Conservation (phyloP, 78 protist species). For the Ministeria vibrans region DNA sequence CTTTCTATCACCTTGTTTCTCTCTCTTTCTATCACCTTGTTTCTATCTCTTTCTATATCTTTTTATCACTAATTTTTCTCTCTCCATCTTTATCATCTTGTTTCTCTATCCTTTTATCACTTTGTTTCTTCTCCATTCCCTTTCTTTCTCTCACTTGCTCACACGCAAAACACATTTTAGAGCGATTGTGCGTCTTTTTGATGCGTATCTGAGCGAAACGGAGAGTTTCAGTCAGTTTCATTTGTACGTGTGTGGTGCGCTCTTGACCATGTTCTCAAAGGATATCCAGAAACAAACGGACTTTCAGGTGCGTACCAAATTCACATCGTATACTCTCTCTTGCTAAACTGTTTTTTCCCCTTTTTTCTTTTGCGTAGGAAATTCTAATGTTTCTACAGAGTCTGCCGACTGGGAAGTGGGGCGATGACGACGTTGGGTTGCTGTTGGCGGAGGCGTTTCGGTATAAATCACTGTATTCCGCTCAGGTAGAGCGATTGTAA, state of each 20-base stretch:
- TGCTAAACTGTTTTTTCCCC: background rate
- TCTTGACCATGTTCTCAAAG: conserved; percentile 58
- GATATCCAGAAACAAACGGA: conserved; percentile 48
- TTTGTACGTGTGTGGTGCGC: conserved; percentile 91
- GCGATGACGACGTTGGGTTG: conserved; percentile 59
- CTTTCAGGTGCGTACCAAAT: conserved; percentile 36
- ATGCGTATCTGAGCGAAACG: background rate
- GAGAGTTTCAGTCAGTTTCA: conserved; percentile 46
- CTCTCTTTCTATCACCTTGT: background rate
- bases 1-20: background rate
- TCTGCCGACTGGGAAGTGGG: conserved; percentile 84
- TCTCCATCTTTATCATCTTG: background rate
- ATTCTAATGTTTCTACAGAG: conserved; percentile 65
- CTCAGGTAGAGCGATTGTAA: too few relatives aligned
- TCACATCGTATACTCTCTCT: background rate
- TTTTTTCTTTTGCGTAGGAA: conserved; percentile 13
- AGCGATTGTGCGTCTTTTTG: background rate
- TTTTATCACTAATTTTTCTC: background rate
- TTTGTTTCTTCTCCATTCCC: background rate
- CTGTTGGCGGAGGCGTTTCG: conserved; percentile 46
- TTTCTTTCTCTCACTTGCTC: background rate
- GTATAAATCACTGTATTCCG: background rate
- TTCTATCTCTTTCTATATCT: background rate
- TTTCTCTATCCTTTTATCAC: background rate
- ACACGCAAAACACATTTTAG: too few relatives aligned